A percentile compares a stretch with the other conserved stretches of the same genome.
These are phyloP conservation scores for Populus trichocarpa DNA, from an alignment of 441 rosid genomes.

Conservation along the genomic window DNA sequence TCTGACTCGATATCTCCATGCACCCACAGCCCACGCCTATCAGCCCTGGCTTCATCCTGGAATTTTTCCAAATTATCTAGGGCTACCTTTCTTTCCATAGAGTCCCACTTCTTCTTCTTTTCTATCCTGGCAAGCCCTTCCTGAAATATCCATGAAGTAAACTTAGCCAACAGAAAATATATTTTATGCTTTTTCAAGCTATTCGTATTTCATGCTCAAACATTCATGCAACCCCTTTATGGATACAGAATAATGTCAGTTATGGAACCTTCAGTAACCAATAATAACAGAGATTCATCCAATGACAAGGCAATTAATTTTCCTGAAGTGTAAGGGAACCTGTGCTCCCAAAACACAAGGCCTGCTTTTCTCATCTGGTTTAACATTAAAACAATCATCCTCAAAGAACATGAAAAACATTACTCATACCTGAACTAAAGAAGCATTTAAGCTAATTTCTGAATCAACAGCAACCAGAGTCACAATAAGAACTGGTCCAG, in stretches of 20 bases:
- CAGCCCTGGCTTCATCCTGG: constrained; percentile 77
- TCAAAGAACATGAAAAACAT: neutral
- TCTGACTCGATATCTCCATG: constrained; percentile 92
- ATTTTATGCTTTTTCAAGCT: too few relatives aligned
- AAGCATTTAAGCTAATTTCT: constrained; percentile 80
- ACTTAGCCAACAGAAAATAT: neutral
- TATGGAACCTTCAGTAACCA: too few relatives aligned
- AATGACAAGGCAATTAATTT: neutral
- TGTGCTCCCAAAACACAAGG: neutral
- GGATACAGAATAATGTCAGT: neutral
- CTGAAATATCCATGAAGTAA: constrained; percentile 35
- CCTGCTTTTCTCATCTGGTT: neutral
- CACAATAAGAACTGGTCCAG: constrained; percentile 65
- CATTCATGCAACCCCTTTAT: too few relatives aligned
- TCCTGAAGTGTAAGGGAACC: neutral
- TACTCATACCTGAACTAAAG: constrained; percentile 70
- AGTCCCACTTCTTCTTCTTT: constrained; percentile 74
- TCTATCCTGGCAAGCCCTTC: constrained; percentile 91
- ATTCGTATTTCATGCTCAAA: too few relatives aligned
- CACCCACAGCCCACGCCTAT: constrained; percentile 78
- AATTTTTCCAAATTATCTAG: constrained; percentile 75
- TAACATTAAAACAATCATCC: neutral
- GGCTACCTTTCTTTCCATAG: constrained; percentile 58
- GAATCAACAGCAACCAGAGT: constrained; percentile 80
- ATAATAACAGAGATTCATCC: neutral